Evolutionary conservation across 179 eudicot species (phyloP), one percentile per base, ranked within the genome.

Genomic region (Beta macrorhiza): DNA sequence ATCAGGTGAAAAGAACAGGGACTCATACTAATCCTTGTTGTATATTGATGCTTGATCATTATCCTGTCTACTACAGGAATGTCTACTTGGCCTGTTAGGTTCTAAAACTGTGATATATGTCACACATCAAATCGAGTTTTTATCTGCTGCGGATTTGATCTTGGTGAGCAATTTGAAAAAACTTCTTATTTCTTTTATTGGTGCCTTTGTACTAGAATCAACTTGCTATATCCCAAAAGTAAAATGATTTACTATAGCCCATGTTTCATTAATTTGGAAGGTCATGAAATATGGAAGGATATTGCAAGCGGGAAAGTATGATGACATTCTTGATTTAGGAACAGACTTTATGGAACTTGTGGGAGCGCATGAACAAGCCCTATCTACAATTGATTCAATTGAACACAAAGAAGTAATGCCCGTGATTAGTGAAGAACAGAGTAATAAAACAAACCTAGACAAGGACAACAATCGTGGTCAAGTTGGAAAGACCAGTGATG

Each of bases 111-210:
- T 93, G 78, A 87, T 95, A 62, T 96, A 87, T 81, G 93, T 96
- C 76, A 93, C 99, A 53, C 98, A 93, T 84, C 98, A 93, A 88
- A 89, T 95, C 37, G 99, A 95, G 82, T 95, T 95, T 86, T 80
- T 95, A 75, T 95, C 95, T 32, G 82, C 91, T 70, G 94, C 97
- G 7, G 97, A 95, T 88, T 87, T 93, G 74, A 90, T 95, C 76
- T 84, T 95, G 94, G 99, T 93, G 84, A 83, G 93, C 32, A 90
- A 88, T 1, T 47, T 47, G 0, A 2, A 47, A 7, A 47, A 47
- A 47, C 5, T 47, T 47, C 51, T 29, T 29, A 47, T 47, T 5
- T 47, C 51, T 47, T 47, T 7, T 0, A 47, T 47, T 47, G 51
- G 8, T 7, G 8, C 51, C 51, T 47, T 47, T 47, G 51, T 47